Conservation (phyloP, 2,329 filamentous ascomycete species). For the Penicillium sp. region DNA sequence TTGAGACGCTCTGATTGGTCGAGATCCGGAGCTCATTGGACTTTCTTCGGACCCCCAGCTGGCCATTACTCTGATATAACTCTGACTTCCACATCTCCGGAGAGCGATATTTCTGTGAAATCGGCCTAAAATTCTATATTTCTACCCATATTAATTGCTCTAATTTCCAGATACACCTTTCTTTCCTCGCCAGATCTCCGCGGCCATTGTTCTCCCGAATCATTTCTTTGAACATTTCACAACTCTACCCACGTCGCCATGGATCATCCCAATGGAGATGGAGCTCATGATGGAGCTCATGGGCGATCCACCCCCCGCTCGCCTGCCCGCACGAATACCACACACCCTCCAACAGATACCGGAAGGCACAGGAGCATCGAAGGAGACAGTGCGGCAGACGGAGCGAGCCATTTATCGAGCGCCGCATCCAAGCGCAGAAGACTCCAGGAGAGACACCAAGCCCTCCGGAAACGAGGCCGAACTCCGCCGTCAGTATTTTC, state of each 20-base stretch:
- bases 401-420: slow-evolving; percentile 26
- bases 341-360: not conserved
- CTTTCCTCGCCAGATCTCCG: not conserved
- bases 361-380: slow-evolving; percentile 25
- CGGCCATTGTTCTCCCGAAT: not conserved
- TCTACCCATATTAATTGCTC: not conserved
- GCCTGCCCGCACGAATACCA: not conserved
- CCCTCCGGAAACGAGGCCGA: slow-evolving; percentile 34
- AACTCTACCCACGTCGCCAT: not conserved
- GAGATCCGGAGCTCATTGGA: slow-evolving; percentile 5
- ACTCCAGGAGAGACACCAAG: slow-evolving; percentile 40
- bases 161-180: too few species aligned
- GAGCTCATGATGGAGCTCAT: not conserved
- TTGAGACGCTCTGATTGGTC: slow-evolving; percentile 5
- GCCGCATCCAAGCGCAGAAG: slow-evolving; percentile 39
- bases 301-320: not conserved
- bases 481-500: slow-evolving; percentile 41
- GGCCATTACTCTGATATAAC: not conserved
- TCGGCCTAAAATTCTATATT: not conserved
- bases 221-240: not conserved
- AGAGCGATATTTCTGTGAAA: not conserved
- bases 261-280: not conserved
- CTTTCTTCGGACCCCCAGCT: not conserved
- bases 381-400: slow-evolving; percentile 17
- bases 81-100: not conserved